A percentile compares a stretch with the other conserved stretches of the same genome.
phyloP scores from a whole-genome alignment of 345 rosid genomes.

The Kandelia obovata region DNA sequence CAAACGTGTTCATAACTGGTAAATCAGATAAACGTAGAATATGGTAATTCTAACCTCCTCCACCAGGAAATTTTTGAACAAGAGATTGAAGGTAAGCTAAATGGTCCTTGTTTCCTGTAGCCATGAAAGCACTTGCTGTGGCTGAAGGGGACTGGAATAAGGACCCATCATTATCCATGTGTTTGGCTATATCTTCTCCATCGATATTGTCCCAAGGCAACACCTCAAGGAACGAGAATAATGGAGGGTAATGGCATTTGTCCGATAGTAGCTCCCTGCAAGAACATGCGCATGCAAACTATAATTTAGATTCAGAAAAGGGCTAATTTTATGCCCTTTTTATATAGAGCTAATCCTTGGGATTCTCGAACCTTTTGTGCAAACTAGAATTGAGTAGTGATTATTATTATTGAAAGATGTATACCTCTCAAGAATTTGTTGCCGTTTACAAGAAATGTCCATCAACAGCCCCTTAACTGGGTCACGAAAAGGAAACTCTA shows the following conservation, averaged over 20 bases:
- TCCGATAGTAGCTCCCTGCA: conserved; percentile 40
- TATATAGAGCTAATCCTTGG: too few species aligned
- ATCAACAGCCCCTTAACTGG: conserved; percentile 7
- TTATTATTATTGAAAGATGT: too few species aligned
- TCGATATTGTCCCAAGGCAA: conserved; percentile 27
- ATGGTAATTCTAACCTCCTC: conserved; percentile 31
- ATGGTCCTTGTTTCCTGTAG: conserved; percentile 43
- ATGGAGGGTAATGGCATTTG: conserved; percentile 28
- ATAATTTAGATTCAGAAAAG: too few species aligned
- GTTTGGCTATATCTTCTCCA: conserved; percentile 23
- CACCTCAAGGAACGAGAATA: conserved; percentile 50
- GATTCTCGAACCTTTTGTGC: too few species aligned
- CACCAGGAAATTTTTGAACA: conserved; percentile 32
- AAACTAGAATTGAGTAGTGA: too few species aligned
- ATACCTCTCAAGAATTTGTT: conserved; percentile 40
- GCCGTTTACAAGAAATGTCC: conserved; percentile 29
- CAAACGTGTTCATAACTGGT: neutral
- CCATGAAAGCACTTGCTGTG: conserved; percentile 57
- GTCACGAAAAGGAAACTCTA: conserved; percentile 31
- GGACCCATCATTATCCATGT: conserved; percentile 43
- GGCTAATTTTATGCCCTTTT: too few species aligned
- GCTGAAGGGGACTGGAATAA: conserved; percentile 67
- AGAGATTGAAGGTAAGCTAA: conserved; percentile 46
- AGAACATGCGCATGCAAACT: neutral
- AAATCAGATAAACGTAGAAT: neutral